Conservation (phyloP, 176 grass and related monocot species). For the Rhynchospora pubera region DNA sequence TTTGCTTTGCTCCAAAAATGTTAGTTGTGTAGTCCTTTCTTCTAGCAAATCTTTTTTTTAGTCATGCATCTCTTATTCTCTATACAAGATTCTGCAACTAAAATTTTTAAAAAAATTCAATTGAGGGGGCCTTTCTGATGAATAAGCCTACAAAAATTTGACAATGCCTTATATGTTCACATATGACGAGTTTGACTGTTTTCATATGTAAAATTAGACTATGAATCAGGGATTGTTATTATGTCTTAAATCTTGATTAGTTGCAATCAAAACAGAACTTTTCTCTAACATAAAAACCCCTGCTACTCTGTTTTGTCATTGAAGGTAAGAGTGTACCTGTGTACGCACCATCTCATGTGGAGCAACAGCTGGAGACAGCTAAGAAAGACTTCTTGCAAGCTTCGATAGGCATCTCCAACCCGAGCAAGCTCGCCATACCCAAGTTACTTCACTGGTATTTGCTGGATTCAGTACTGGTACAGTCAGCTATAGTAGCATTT, state of each 20-base stretch:
- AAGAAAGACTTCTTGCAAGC: conserved; percentile 86
- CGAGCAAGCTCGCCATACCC: conserved; percentile 62
- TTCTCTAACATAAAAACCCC: not conserved
- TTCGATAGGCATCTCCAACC: conserved; percentile 46
- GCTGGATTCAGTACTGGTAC: too few relatives aligned
- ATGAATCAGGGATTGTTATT: not conserved
- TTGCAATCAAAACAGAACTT: not conserved
- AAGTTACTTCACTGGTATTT: conserved; percentile 93
- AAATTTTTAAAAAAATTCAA: too few relatives aligned
- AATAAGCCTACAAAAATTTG: not conserved
- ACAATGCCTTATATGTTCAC: not conserved
- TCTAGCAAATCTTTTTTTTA: not conserved
- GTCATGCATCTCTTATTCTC: not conserved
- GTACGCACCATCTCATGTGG: conserved; percentile 65
- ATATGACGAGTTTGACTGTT: not conserved
- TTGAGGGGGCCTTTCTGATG: too few relatives aligned
- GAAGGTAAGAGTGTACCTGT: conserved; percentile 87
- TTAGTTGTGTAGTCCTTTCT: not conserved
- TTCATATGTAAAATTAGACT: not conserved
- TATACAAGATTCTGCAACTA: not conserved
- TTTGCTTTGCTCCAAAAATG: not conserved
- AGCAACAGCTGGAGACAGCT: conserved; percentile 75
- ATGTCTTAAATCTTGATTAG: too few relatives aligned
- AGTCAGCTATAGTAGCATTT: too few relatives aligned
- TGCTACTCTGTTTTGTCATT: not conserved